Conservation (phyloP, 169 alveolate species). For the Eimeria mitis region DNA sequence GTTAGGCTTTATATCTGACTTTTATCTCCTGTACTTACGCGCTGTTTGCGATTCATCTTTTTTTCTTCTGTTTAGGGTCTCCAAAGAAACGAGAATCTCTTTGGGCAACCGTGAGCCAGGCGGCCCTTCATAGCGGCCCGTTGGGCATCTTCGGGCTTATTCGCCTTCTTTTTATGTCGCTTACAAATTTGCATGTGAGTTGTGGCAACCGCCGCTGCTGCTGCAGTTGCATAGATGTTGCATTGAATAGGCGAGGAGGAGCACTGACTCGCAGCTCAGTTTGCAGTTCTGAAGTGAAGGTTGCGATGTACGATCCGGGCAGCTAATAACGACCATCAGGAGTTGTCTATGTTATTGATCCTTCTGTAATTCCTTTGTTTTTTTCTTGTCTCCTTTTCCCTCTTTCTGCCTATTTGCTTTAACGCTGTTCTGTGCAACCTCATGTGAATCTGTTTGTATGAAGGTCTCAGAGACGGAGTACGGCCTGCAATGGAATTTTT, state of each 20-base stretch:
- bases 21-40: neutral
- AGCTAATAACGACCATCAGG: neutral
- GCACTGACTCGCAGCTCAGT: neutral
- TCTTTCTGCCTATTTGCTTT: neutral
- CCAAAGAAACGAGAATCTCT: neutral
- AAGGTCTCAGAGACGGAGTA: constrained; percentile 73
- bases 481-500: constrained; percentile 78
- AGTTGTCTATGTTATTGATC: neutral
- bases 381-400: neutral
- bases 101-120: neutral
- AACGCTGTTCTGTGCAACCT: neutral
- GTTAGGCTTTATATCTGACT: neutral
- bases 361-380: neutral
- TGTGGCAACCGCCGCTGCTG: neutral
- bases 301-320: neutral
- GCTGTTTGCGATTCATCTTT: neutral
- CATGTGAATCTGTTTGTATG: constrained; percentile 6
- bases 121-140: constrained; percentile 69
- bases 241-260: neutral
- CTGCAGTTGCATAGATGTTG: neutral
- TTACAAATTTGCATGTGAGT: constrained; percentile 42
- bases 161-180: constrained; percentile 43
- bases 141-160: constrained; percentile 57
- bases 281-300: neutral
- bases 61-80: constrained; percentile 1